Evolutionary conservation across 257 asterid species (phyloP).

Genomic region (Lycium barbarum): DNA sequence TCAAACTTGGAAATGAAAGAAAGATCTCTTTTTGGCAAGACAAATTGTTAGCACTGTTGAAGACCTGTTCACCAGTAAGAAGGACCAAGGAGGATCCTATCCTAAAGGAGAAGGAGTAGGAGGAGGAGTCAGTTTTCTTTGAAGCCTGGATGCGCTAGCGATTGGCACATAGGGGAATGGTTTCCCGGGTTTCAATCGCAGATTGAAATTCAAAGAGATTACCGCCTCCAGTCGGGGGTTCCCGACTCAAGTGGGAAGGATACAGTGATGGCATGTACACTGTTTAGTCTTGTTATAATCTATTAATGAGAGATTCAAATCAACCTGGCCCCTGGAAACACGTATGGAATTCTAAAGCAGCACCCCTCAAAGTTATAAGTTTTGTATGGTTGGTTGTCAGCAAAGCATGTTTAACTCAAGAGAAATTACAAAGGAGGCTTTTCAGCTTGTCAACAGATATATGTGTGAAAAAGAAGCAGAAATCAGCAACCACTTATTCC

Average conservation of each 20-base stretch:
- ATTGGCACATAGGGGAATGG: too few species aligned
- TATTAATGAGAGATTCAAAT: too few species aligned
- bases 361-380: too few species aligned
- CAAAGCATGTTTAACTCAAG: not conserved
- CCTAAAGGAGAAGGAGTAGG: too few species aligned
- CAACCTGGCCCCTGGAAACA: not conserved
- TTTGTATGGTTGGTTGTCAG: not conserved
- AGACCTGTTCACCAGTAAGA: not conserved
- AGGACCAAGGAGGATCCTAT: too few species aligned
- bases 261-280: not conserved
- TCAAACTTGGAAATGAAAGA: not conserved
- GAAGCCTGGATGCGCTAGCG: too few species aligned
- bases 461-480: not conserved
- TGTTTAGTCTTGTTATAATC: not conserved
- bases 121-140: too few species aligned
- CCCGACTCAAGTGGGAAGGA: not conserved
- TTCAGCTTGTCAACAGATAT: not conserved
- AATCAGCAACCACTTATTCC: not conserved
- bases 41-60: not conserved
- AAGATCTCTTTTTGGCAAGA: not conserved
- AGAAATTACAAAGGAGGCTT: not conserved
- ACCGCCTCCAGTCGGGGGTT: too few species aligned
- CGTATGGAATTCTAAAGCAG: not conserved
- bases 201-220: too few species aligned
- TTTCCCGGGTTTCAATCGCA: too few species aligned